These are phyloP conservation scores for Mytilinidion resinicola DNA, from an alignment of 495 filamentous ascomycete species.

Conservation along the genomic window DNA sequence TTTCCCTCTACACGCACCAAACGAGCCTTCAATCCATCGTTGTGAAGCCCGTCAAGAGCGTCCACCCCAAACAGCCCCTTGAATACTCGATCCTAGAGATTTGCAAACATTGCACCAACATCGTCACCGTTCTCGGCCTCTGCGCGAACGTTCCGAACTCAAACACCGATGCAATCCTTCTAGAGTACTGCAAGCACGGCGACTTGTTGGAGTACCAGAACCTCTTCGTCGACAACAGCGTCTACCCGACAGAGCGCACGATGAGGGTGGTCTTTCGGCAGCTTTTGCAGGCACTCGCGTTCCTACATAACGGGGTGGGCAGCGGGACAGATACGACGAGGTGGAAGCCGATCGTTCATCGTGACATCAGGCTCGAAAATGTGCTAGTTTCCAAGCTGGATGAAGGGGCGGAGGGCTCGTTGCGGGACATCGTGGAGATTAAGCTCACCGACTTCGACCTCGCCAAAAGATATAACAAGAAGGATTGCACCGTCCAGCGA, in stretches of 20 bases:
- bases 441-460: conserved; percentile 19
- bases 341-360: conserved; percentile 12
- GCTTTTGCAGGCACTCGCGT: conserved; percentile 9
- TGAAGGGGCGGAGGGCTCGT: too few relatives aligned
- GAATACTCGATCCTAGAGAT: too few relatives aligned
- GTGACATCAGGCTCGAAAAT: conserved; percentile 16
- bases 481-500: neutral
- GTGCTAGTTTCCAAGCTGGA: neutral
- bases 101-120: too few relatives aligned
- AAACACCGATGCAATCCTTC: neutral
- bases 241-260: neutral
- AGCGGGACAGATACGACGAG: neutral
- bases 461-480: conserved; percentile 1
- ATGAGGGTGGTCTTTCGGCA: conserved; percentile 11
- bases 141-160: too few relatives aligned
- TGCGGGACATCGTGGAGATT: neutral
- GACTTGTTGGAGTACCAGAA: neutral
- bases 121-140: too few relatives aligned
- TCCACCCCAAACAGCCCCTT: too few relatives aligned
- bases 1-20: too few relatives aligned
- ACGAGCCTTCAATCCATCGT: too few relatives aligned
- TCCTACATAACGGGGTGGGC: conserved; percentile 13
- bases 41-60: too few relatives aligned
- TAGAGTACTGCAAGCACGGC: neutral
- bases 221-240: too few relatives aligned